These are phyloP conservation scores for Cocos nucifera DNA, from an alignment of 176 grass and related monocot genomes.

Conservation along the genomic window DNA sequence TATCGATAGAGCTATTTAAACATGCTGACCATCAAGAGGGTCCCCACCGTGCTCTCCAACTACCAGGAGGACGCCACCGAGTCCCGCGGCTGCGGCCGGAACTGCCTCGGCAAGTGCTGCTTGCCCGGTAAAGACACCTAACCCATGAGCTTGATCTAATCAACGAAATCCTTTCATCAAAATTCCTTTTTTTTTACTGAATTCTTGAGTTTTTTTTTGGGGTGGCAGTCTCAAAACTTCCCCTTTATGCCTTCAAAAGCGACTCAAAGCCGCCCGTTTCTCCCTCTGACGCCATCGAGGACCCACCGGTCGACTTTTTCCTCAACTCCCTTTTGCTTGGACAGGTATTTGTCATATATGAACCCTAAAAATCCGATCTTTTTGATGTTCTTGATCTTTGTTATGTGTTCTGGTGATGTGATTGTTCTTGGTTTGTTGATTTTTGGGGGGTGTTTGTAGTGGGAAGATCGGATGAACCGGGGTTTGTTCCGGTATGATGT, in stretches of 20 bases:
- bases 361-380: neutral
- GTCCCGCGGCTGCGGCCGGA: constrained; percentile 47
- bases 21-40: constrained; percentile 94
- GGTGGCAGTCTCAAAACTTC: constrained; percentile 66
- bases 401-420: neutral
- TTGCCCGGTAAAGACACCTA: constrained; percentile 47
- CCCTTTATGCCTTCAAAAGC: constrained; percentile 60
- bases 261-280: constrained; percentile 7
- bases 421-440: neutral
- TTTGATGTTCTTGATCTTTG: neutral
- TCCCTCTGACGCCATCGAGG: constrained; percentile 14
- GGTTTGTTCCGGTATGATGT: constrained; percentile 96
- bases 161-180: neutral
- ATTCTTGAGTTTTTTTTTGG: neutral
- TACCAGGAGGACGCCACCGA: constrained; percentile 72
- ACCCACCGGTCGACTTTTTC: constrained; percentile 30
- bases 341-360: constrained; percentile 41
- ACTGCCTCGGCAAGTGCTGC: constrained; percentile 92
- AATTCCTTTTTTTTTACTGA: neutral
- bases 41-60: constrained; percentile 88
- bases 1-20: neutral
- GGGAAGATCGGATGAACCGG: constrained; percentile 70
- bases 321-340: constrained; percentile 65
- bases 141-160: neutral
- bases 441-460: constrained; percentile 31